Conservation (phyloP, 2,329 filamentous ascomycete genomes). For the Alternaria sp. region DNA sequence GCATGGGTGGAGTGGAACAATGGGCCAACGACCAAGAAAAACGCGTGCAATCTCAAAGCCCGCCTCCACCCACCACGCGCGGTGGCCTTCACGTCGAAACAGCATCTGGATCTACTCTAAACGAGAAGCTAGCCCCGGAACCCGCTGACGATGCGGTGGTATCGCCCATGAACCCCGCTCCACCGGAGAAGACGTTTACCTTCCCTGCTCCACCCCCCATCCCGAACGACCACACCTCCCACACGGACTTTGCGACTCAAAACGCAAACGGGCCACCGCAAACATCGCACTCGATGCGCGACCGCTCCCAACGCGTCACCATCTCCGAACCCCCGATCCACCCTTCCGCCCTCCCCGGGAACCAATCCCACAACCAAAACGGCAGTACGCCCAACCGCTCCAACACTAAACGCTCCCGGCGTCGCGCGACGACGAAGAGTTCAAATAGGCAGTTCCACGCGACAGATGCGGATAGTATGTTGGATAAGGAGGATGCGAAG, state of each 20-base stretch:
- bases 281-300: conserved; percentile 26
- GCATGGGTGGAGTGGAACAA: conserved; percentile 47
- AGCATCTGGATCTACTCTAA: conserved; percentile 25
- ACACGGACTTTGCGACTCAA: conserved; percentile 19
- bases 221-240: conserved; percentile 25
- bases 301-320: conserved; percentile 45
- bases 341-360: conserved; percentile 3
- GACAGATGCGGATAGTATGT: conserved; percentile 72
- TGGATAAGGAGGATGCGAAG: conserved; percentile 79
- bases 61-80: conserved; percentile 8
- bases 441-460: conserved; percentile 70
- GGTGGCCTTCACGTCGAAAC: conserved; percentile 32
- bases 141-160: conserved; percentile 43
- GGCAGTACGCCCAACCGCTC: conserved; percentile 22
- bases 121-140: conserved; percentile 46
- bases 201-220: conserved; percentile 48
- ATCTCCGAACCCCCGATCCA: conserved; percentile 42
- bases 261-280: conserved; percentile 7
- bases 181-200: conserved; percentile 36
- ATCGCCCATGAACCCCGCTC: conserved; percentile 36
- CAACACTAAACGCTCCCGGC: conserved; percentile 57
- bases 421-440: conserved; percentile 75
- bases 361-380: neutral
- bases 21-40: conserved; percentile 53
- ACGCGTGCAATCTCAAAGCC: conserved; percentile 24